Conservation (phyloP, 176 grass and related monocot genomes). For the Thinopyrum elongatum region DNA sequence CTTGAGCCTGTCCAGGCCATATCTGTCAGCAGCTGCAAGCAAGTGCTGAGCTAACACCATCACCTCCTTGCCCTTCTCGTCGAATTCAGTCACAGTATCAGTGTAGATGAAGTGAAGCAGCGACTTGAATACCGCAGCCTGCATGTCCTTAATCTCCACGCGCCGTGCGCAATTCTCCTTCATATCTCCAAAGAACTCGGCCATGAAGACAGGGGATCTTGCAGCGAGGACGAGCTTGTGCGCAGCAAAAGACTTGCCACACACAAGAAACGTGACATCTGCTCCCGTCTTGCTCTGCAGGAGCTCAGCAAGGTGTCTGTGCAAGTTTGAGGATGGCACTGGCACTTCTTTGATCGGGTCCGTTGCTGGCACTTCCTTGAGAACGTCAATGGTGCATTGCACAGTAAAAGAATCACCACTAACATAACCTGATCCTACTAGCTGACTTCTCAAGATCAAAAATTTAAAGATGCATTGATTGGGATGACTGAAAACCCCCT, state of each 20-base stretch:
- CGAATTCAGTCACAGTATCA: constrained; percentile 24
- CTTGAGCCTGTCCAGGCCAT: constrained; percentile 36
- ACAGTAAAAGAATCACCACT: background rate
- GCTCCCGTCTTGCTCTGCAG: too few species aligned
- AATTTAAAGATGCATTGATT: too few species aligned
- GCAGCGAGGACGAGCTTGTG: too few species aligned
- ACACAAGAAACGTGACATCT: too few species aligned
- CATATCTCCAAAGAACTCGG: background rate
- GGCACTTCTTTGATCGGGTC: too few species aligned
- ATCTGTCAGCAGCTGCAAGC: constrained; percentile 43
- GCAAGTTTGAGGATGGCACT: too few species aligned
- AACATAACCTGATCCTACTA: background rate
- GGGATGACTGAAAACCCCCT: too few species aligned
- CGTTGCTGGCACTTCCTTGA: background rate
- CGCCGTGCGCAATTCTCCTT: background rate
- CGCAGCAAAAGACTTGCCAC: too few species aligned
- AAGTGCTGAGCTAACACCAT: background rate
- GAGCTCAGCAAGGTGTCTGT: too few species aligned
- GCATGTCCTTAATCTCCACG: background rate
- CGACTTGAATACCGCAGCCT: constrained; percentile 18
- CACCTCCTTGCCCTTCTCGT: background rate
- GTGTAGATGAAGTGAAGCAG: constrained; percentile 47
- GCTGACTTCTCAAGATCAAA: too few species aligned
- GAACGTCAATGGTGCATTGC: background rate
- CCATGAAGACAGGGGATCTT: too few species aligned